Evolutionary conservation across 73 alveolate species (phyloP).

Genomic region (Paramecium sexaurelia): DNA sequence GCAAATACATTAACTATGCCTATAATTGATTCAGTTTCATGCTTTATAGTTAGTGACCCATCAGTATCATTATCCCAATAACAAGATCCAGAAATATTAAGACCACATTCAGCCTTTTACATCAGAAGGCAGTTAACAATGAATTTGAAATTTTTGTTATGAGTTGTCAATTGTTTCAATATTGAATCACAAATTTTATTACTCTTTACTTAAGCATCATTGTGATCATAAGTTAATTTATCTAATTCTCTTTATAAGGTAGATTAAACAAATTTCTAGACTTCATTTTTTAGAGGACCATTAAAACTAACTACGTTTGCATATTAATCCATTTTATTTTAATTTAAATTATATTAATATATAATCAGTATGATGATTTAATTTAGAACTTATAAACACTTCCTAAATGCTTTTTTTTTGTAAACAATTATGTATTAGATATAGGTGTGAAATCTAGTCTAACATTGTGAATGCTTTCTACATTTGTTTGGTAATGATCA

Average conservation of each 20-base stretch:
- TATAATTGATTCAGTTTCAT: slow-evolving; percentile 51
- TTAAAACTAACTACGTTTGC: background rate
- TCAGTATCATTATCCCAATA: slow-evolving; percentile 87
- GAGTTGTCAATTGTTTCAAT: slow-evolving; percentile 40
- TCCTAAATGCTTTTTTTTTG: background rate
- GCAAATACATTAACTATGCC: slow-evolving; percentile 58
- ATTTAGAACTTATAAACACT: slow-evolving; percentile 1
- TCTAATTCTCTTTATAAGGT: slow-evolving; percentile 58
- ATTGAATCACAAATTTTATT: slow-evolving; percentile 74
- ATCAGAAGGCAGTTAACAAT: slow-evolving; percentile 77
- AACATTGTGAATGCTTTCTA: background rate
- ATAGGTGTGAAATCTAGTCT: background rate
- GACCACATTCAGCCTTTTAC: slow-evolving; percentile 87
- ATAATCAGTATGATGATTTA: background rate
- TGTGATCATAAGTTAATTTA: slow-evolving; percentile 73
- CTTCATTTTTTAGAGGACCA: slow-evolving; percentile 20
- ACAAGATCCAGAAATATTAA: slow-evolving; percentile 82
- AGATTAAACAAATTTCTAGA: slow-evolving; percentile 13
- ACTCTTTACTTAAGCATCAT: slow-evolving; percentile 83
- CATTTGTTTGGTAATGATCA: background rate
- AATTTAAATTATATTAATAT: background rate
- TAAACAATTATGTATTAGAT: background rate
- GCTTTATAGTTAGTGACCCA: slow-evolving; percentile 82
- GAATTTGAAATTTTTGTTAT: slow-evolving; percentile 81
- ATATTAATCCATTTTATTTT: background rate